Evolutionary conservation across 805 yeast species (phyloP).

Genomic region (Candida boleticola): DNA sequence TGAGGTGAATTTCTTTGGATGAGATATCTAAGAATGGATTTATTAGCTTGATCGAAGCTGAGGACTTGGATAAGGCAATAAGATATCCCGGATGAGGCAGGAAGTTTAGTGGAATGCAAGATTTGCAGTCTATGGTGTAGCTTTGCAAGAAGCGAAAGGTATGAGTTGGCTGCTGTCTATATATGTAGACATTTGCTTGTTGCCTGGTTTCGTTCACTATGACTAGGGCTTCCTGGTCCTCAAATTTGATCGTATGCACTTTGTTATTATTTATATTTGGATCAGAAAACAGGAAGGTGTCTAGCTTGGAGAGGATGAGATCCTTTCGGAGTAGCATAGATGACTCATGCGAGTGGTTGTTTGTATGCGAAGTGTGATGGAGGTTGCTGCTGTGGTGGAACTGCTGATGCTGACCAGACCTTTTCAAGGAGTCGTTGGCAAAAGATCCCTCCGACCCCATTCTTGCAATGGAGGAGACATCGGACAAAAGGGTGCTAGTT

Average conservation of each 20-base stretch:
- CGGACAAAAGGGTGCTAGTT: conserved; percentile 40
- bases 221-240: conserved; percentile 61
- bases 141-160: conserved; percentile 32
- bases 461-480: conserved; percentile 44
- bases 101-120: conserved; percentile 37
- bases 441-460: conserved; percentile 34
- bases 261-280: not conserved
- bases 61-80: conserved; percentile 35
- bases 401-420: not conserved
- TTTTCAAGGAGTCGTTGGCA: not conserved
- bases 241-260: conserved; percentile 11
- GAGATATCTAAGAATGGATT: conserved; percentile 57
- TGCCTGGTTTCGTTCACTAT: conserved; percentile 43
- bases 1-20: conserved; percentile 27
- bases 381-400: not conserved
- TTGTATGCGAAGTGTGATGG: not conserved
- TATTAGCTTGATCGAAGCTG: conserved; percentile 37
- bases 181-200: conserved; percentile 50
- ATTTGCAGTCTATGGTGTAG: conserved; percentile 27
- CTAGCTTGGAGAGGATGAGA: conserved; percentile 63
- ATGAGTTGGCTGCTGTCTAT: conserved; percentile 32
- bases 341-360: conserved; percentile 6
- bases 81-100: conserved; percentile 43
- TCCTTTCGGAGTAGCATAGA: conserved; percentile 48
- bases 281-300: conserved; percentile 25